These are phyloP conservation scores for Schoenoplectus triqueter DNA, from an alignment of 202 grass and related monocot species.

Conservation along the genomic window DNA sequence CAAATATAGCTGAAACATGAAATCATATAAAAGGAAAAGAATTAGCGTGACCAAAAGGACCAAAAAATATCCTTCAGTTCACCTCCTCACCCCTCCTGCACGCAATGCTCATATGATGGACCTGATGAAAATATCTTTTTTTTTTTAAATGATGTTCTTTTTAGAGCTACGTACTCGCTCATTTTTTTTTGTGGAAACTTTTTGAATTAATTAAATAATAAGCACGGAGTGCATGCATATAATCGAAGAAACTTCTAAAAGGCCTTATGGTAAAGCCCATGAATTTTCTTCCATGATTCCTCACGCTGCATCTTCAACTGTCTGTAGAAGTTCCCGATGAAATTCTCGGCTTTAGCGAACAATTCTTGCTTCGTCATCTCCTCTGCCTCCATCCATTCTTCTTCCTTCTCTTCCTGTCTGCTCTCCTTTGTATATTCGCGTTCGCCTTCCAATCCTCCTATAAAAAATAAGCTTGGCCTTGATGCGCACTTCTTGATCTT, in stretches of 20 bases:
- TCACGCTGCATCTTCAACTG: slow-evolving; percentile 78
- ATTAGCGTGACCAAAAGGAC: slow-evolving; percentile 19
- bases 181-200: not conserved
- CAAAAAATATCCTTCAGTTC: slow-evolving; percentile 13
- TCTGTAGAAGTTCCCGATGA: slow-evolving; percentile 76
- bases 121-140: no score
- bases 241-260: slow-evolving; percentile 24
- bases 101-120: slow-evolving; percentile 2
- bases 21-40: slow-evolving; percentile 29
- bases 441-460: slow-evolving; percentile 46
- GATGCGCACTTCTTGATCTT: slow-evolving; percentile 53
- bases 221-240: not conserved
- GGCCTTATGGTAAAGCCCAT: slow-evolving; percentile 47
- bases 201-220: not conserved
- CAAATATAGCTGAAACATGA: not conserved
- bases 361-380: slow-evolving; percentile 66
- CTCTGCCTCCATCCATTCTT: slow-evolving; percentile 16
- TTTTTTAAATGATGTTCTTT: not conserved
- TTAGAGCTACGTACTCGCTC: not conserved
- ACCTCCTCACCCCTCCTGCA: no score
- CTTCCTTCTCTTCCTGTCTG: not conserved
- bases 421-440: not conserved
- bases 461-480: slow-evolving; percentile 72
- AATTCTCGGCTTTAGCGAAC: slow-evolving; percentile 62
- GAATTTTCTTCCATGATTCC: slow-evolving; percentile 75